phyloP scores from a whole-genome alignment of 2,329 filamentous ascomycete genomes.

The Pseudogymnoascus sp. region DNA sequence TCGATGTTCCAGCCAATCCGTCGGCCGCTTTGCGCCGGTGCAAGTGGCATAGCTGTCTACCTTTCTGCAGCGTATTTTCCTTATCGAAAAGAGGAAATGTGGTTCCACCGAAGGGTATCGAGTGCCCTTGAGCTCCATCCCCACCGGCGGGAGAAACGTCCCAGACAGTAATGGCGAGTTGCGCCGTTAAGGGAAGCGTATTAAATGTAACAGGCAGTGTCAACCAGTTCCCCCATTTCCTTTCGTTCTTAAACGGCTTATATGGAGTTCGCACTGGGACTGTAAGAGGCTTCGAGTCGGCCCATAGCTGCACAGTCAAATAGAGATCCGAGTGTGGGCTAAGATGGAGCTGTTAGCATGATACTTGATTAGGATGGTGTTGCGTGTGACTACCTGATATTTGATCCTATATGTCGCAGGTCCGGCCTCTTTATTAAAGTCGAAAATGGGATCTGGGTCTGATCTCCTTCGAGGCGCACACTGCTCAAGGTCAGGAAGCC shows the following conservation, averaged over 20 bases:
- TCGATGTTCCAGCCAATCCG: constrained; percentile 71
- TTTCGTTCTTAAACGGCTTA: constrained; percentile 74
- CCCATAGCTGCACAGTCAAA: constrained; percentile 88
- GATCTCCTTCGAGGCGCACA: constrained; percentile 70
- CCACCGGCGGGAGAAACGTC: constrained; percentile 78
- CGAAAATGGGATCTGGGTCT: constrained; percentile 68
- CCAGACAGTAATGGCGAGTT: constrained; percentile 90
- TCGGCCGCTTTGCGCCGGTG: constrained; percentile 80
- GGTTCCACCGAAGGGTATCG: constrained; percentile 88
- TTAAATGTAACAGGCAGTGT: constrained; percentile 78
- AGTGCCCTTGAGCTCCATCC: constrained; percentile 62
- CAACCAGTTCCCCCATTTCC: constrained; percentile 94
- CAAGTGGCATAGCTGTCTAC: constrained; percentile 82
- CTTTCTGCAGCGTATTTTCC: constrained; percentile 85
- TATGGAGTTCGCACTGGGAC: constrained; percentile 90
- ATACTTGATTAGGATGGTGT: not conserved
- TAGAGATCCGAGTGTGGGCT: constrained; percentile 84
- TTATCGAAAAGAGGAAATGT: constrained; percentile 88
- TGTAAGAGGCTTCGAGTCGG: constrained; percentile 88
- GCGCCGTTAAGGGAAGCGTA: constrained; percentile 71
- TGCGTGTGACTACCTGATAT: constrained; percentile 52
- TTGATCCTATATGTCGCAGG: constrained; percentile 80
- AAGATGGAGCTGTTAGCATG: constrained; percentile 21
- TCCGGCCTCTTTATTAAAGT: constrained; percentile 72
- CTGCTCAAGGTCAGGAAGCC: constrained; percentile 36